Base-by-base conservation (phyloP, 768 basidiomycete species). In the Postia placenta region DNA sequence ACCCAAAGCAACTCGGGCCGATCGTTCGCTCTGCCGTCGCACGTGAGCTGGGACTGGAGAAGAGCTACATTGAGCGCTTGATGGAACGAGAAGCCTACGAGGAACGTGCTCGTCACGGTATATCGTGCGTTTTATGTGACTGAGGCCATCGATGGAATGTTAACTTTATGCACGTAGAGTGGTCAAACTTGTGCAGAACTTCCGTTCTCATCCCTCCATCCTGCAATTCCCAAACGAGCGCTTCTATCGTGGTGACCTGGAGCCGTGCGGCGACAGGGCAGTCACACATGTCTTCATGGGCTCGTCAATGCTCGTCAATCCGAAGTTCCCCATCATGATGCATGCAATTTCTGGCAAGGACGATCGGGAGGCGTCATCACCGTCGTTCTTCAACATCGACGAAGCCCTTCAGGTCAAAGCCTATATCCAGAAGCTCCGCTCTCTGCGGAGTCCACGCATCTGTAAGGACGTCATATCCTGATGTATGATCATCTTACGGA, bases 191-290 rank as follows among this genome's bases (percentile, higher is more conserved):
- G 60, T 78, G 36, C 78, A 79, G 62, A 80, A 81, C 61, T 83
- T 76, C 68, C 59, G 80, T 6, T 80, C 76, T 4, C 81, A 83
- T 53, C 63, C 65, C 2, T 67, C 69, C 6, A 84, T 85, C 38
- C 61, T 84, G 14, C 50, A 68, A 2, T 83, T 77, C 64, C 73
- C 81, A 1, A 84, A 84, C 53, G 62, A 73, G 17, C 49, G 57
- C 42, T 69, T 74, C 53, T 74, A 74, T 55, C 53, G 58, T 5
- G 60, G 60, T 38, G 67, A 66, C 11, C 64, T 73, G 20, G 56
- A 64, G 25, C 55, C 64, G 0, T 52, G 55, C 40, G 72, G 60
- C 2, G 53, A 64, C 19, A 43, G 44, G 2, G 47, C 42, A 1
- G 44, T 65, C 17, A 65, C 67, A 56, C 49, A 60, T 45, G 42